Evolutionary conservation across 1,284 basidiomycete species (phyloP), one percentile per base, ranked within the genome.

Genomic region (Sphaerobolus stellatus): DNA sequence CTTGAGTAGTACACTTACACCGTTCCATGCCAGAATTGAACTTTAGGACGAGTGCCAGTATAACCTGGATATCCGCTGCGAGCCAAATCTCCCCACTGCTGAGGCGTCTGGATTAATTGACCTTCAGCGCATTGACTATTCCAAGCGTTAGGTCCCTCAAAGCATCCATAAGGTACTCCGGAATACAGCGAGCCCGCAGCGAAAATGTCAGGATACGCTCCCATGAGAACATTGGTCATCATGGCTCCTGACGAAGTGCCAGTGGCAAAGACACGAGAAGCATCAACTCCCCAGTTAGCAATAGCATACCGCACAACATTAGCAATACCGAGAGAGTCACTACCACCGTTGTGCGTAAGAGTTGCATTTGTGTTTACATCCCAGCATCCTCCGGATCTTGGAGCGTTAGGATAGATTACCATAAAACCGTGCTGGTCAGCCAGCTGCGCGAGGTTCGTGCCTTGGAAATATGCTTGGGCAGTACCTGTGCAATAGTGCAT

Each of bases 141-240:
- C 81, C 81, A 82, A 64, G 68, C 63, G 60, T 67, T 67, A 13
- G 75, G 63, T 16, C 75, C 76, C 28, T 68, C 73, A 63, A 82
- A 83, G 69, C 81, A 83, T 14, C 72, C 79, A 56, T 74, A 80
- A 2, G 81, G 73, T 20, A 83, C 81, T 50, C 81, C 80, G 30
- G 78, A 76, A 66, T 74, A 78, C 16, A 71, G 75, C 25, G 74
- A 63, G 16, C 75, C 80, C 5, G 78, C 81, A 41, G 66, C 61
- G 70, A 80, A 80, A 48, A 83, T 60, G 52, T 83, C 77, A 5
- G 81, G 81, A 66, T 83, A 83, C 7, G 78, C 75, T 36, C 78
- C 80, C 46, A 68, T 66, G 18, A 81, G 70, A 24, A 82, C 80
- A 62, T 76, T 79, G 49, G 80, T 81, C 81, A 83, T 82, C 81